phyloP scores from a whole-genome alignment of 768 basidiomycete species.

The Tylopilus rubrobrunneus region DNA sequence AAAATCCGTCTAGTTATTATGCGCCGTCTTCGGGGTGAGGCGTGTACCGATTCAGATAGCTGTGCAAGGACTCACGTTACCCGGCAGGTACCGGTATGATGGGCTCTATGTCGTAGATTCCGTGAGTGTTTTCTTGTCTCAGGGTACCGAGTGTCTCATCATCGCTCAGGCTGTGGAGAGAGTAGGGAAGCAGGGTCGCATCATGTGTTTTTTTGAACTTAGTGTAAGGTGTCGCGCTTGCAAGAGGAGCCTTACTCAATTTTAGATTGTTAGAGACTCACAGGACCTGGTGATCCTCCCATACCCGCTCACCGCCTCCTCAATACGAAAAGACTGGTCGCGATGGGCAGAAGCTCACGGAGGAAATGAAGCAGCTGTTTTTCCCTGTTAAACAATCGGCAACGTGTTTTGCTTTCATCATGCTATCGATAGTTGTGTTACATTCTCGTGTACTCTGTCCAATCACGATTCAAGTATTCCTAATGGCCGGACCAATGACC shows the following conservation, averaged over 20 bases:
- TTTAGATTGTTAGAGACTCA: conserved; percentile 17
- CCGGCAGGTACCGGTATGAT: conserved; percentile 29
- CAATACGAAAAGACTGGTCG: neutral
- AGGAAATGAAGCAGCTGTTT: neutral
- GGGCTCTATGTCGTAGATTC: conserved; percentile 28
- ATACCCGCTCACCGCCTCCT: conserved; percentile 25
- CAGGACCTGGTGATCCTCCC: conserved; percentile 15
- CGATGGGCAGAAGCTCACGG: conserved; percentile 5
- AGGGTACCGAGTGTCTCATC: neutral
- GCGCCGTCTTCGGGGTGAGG: conserved; percentile 24
- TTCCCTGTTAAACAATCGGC: neutral
- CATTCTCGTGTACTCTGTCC: neutral
- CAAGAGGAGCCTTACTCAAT: neutral
- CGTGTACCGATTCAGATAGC: neutral
- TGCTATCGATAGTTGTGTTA: conserved; percentile 7
- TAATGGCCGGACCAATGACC: conserved; percentile 6
- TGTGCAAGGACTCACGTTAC: neutral
- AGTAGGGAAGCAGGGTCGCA: conserved; percentile 16
- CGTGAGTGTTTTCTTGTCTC: conserved; percentile 10
- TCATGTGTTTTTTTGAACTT: conserved; percentile 31
- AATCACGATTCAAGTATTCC: neutral
- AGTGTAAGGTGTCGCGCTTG: conserved; percentile 11
- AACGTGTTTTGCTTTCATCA: neutral
- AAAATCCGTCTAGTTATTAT: conserved; percentile 10
- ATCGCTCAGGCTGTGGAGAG: conserved; percentile 13